Evolutionary conservation across 352 stramenopile genomes (phyloP).

Genomic region (Pythium pectinolyticum): DNA sequence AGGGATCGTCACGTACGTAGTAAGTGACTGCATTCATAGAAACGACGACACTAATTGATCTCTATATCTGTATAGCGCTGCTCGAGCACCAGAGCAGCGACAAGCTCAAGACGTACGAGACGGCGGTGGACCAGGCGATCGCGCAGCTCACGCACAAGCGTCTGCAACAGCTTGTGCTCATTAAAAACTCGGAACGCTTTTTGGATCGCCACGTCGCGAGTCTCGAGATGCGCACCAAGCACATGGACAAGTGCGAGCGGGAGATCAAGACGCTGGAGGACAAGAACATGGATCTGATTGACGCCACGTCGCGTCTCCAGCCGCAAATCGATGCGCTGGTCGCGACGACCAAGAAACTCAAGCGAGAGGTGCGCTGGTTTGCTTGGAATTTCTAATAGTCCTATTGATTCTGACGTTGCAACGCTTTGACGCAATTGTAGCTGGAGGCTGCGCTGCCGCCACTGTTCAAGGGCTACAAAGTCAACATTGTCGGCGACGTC

Average conservation of each 20-base stretch:
- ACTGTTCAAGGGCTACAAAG: conserved; percentile 77
- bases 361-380: conserved; percentile 47
- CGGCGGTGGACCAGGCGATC: conserved; percentile 43
- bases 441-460: conserved; percentile 56
- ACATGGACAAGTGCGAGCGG: conserved; percentile 67
- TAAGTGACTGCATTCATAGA: too few species aligned
- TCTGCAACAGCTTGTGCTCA: conserved; percentile 72
- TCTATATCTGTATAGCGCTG: conserved; percentile 39
- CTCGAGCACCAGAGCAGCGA: conserved; percentile 69
- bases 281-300: conserved; percentile 70
- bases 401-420: too few species aligned
- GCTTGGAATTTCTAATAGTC: too few species aligned
- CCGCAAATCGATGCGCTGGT: conserved; percentile 58
- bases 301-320: conserved; percentile 51
- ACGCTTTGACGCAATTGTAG: conserved; percentile 24
- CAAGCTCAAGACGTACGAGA: conserved; percentile 42
- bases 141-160: conserved; percentile 59
- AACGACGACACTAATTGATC: too few species aligned
- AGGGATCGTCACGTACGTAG: conserved; percentile 53
- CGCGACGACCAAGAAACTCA: conserved; percentile 59
- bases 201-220: conserved; percentile 68
- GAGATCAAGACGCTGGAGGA: conserved; percentile 69
- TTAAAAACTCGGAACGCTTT: conserved; percentile 74
- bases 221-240: conserved; percentile 70
- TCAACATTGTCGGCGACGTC: conserved; percentile 82